A percentile compares a stretch with the other conserved stretches of the same genome.
These are phyloP conservation scores for Pseudonitzschia pungens DNA, from an alignment of 108 stramenopile genomes.

Conservation along the genomic window DNA sequence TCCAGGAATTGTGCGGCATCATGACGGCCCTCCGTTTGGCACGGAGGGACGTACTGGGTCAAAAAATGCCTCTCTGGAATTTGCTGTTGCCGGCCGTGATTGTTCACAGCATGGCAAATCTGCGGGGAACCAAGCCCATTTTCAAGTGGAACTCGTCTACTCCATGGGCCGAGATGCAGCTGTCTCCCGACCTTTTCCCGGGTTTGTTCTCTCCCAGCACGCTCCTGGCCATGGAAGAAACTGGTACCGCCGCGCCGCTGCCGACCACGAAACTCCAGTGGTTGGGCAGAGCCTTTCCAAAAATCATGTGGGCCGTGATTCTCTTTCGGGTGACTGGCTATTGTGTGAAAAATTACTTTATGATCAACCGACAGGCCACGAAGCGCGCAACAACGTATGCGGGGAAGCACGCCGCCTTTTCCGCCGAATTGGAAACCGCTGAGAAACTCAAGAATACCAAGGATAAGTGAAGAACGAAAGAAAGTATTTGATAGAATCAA, in stretches of 20 bases:
- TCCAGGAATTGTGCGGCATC: conserved; percentile 93
- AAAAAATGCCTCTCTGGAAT: conserved; percentile 68
- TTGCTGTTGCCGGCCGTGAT: conserved; percentile 77
- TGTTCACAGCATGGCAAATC: conserved; percentile 91
- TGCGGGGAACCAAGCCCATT: conserved; percentile 91
- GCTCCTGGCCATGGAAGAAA: conserved; percentile 3
- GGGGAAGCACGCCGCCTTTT: conserved; percentile 81
- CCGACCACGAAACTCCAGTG: conserved; percentile 39
- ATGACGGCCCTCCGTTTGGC: conserved; percentile 91
- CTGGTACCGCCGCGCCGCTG: conserved; percentile 1
- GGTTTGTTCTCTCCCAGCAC: not conserved
- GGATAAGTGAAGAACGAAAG: not conserved
- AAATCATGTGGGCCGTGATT: conserved; percentile 83
- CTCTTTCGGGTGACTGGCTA: conserved; percentile 75
- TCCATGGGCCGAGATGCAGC: conserved; percentile 94
- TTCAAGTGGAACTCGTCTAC: conserved; percentile 93
- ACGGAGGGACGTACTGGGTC: conserved; percentile 79
- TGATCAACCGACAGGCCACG: conserved; percentile 80
- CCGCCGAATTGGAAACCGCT: conserved; percentile 74
- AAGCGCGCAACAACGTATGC: conserved; percentile 86
- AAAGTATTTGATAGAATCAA: no score
- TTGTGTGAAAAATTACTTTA: conserved; percentile 86
- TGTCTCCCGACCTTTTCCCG: conserved; percentile 51
- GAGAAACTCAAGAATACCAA: conserved; percentile 63
- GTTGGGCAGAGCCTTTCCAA: conserved; percentile 66